phyloP scores from a whole-genome alignment of 2,329 filamentous ascomycete genomes.

The Sporothrix euskadiensis region DNA sequence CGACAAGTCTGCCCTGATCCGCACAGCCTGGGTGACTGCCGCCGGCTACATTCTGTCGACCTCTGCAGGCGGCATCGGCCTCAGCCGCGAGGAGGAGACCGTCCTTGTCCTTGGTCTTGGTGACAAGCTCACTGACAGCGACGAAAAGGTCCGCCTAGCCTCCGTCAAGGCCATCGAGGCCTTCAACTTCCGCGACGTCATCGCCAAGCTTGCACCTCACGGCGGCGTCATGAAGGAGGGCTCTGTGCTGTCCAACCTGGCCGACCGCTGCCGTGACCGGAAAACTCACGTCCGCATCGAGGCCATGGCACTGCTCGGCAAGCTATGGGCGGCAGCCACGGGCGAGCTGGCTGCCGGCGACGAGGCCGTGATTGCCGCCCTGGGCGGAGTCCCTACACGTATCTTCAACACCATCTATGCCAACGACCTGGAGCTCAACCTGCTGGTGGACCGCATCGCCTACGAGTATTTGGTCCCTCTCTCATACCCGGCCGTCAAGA shows the following conservation, averaged over 20 bases:
- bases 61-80: constrained; percentile 82
- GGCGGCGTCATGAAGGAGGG: constrained; percentile 74
- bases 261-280: constrained; percentile 85
- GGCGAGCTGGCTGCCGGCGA: constrained; percentile 83
- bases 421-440: constrained; percentile 83
- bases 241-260: constrained; percentile 77
- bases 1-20: constrained; percentile 80
- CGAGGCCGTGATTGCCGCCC: constrained; percentile 70
- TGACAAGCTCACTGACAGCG: constrained; percentile 80
- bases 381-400: constrained; percentile 78
- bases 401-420: constrained; percentile 88
- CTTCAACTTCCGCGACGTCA: constrained; percentile 77
- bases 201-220: constrained; percentile 75
- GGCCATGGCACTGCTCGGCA: constrained; percentile 80
- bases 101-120: constrained; percentile 71
- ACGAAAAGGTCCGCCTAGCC: constrained; percentile 87
- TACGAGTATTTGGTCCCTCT: constrained; percentile 89
- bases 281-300: constrained; percentile 79
- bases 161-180: constrained; percentile 82
- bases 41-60: constrained; percentile 87
- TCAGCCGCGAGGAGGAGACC: constrained; percentile 79
- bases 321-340: constrained; percentile 89
- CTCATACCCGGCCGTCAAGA: constrained; percentile 72
- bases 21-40: constrained; percentile 81
- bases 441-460: constrained; percentile 78